Conservation (phyloP, 2,329 filamentous ascomycete genomes). For the Ophiostoma australiae region DNA sequence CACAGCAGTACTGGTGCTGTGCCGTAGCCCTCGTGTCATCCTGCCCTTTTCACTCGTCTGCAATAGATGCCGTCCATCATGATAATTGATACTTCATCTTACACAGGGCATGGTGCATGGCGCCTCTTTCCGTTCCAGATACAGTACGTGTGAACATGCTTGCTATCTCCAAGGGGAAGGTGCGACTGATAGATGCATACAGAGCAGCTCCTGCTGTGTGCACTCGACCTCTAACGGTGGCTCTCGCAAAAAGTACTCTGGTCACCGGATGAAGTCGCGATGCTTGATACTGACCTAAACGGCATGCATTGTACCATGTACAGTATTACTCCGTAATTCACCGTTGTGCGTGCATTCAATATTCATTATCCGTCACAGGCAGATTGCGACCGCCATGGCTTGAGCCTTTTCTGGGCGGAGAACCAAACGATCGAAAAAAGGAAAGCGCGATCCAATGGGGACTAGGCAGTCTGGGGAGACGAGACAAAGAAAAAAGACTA, state of each 20-base stretch:
- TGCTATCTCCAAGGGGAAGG: neutral
- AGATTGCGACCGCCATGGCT: too few species aligned
- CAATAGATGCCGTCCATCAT: neutral
- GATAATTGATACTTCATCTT: neutral
- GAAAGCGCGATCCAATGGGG: neutral
- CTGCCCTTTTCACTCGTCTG: neutral
- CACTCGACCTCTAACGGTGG: too few species aligned
- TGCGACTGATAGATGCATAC: neutral
- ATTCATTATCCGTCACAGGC: too few species aligned
- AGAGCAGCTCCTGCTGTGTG: too few species aligned
- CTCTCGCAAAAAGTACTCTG: too few species aligned
- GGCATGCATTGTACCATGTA: too few species aligned
- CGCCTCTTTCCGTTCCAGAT: neutral
- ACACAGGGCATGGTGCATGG: too few species aligned
- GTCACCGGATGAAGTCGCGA: too few species aligned
- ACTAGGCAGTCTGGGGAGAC: neutral
- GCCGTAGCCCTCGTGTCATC: slow-evolving; percentile 3
- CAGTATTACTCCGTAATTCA: too few species aligned
- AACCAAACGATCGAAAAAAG: neutral
- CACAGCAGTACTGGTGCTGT: neutral
- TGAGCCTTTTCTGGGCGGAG: too few species aligned
- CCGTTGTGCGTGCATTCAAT: too few species aligned
- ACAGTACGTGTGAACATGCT: neutral
- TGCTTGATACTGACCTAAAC: neutral
- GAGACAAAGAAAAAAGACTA: neutral